Evolutionary conservation across 306 rosid genomes (phyloP).

Genomic region (Coriaria nepalensis): DNA sequence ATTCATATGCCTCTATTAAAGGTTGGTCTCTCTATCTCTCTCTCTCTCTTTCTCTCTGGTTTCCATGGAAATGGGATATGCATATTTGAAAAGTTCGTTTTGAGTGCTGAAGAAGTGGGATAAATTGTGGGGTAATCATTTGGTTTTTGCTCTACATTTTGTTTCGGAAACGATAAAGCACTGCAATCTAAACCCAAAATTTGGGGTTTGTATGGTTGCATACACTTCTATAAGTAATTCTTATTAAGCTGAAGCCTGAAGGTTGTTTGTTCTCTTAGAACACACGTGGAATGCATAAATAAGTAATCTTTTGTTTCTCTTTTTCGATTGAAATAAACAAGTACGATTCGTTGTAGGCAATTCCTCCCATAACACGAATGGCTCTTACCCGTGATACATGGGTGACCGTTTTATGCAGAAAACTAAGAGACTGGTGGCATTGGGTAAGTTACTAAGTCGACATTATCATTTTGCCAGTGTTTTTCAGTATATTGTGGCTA

Average conservation of each 20-base stretch:
- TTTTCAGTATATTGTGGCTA: constrained; percentile 7
- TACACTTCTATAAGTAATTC: too few species aligned
- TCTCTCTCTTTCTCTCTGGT: not conserved
- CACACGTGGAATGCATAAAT: constrained; percentile 3
- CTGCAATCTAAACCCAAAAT: too few species aligned
- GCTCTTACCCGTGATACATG: constrained; percentile 96
- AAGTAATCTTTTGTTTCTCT: constrained; percentile 6
- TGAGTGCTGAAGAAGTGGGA: too few species aligned
- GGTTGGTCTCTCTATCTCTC: constrained; percentile 42
- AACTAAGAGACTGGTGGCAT: constrained; percentile 99
- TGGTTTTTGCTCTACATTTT: too few species aligned
- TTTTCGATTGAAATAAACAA: constrained; percentile 11
- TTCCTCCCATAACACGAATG: constrained; percentile 94
- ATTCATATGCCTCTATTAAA: constrained; percentile 88
- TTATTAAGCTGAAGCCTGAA: too few species aligned
- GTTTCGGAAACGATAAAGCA: too few species aligned
- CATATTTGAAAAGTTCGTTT: too few species aligned
- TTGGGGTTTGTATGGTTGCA: too few species aligned
- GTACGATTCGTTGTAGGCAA: constrained; percentile 51
- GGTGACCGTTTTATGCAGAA: constrained; percentile 93
- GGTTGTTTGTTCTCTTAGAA: too few species aligned
- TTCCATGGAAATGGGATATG: too few species aligned
- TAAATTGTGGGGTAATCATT: too few species aligned
- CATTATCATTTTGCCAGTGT: constrained; percentile 17
- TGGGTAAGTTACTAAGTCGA: constrained; percentile 50